Conservation (phyloP, 495 filamentous ascomycete genomes). For the Aspergillus affinis region DNA sequence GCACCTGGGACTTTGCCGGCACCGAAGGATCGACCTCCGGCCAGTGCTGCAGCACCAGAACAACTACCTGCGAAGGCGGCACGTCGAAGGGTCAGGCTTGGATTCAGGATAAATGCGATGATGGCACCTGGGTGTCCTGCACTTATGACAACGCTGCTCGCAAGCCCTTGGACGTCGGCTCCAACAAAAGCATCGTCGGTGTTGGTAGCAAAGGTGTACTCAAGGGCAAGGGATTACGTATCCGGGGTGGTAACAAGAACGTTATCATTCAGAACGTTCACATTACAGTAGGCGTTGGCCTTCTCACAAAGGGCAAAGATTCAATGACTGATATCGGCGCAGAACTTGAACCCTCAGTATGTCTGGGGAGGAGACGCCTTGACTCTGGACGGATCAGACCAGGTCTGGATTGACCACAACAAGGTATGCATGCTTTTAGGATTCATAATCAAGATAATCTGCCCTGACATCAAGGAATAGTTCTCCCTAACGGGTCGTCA, state of each 20-base stretch:
- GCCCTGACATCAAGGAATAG: constrained; percentile 4
- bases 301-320: neutral
- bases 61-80: constrained; percentile 16
- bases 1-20: constrained; percentile 26
- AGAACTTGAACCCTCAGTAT: constrained; percentile 27
- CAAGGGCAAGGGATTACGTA: constrained; percentile 18
- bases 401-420: constrained; percentile 28
- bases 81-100: constrained; percentile 15
- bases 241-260: constrained; percentile 19
- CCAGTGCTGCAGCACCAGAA: constrained; percentile 17
- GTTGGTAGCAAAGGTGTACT: constrained; percentile 27
- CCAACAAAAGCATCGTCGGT: constrained; percentile 32
- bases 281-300: constrained; percentile 17
- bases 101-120: constrained; percentile 16
- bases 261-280: constrained; percentile 38
- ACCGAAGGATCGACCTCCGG: constrained; percentile 26
- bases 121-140: constrained; percentile 14
- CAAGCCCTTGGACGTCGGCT: constrained; percentile 22
- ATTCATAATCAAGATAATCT: neutral
- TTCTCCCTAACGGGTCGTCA: constrained; percentile 21
- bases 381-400: constrained; percentile 19
- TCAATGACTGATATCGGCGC: neutral
- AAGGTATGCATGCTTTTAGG: constrained; percentile 6
- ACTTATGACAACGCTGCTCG: constrained; percentile 23
- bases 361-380: constrained; percentile 29